phyloP scores from a whole-genome alignment of 2,329 filamentous ascomycete species.

The Penicillium expansum region DNA sequence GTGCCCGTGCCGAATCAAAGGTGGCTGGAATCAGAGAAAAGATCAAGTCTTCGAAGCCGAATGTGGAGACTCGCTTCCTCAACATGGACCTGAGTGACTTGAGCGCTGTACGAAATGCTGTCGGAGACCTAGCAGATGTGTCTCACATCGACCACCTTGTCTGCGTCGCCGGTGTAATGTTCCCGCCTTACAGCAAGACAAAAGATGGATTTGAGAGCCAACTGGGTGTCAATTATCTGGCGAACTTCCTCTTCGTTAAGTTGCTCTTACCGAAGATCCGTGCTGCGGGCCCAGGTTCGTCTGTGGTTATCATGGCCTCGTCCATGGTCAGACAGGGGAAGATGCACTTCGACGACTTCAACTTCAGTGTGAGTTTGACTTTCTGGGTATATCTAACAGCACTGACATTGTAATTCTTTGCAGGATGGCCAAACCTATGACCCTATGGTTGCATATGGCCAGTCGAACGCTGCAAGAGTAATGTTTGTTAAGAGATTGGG shows the following conservation, averaged over 20 bases:
- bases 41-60: conserved; percentile 18
- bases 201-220: conserved; percentile 37
- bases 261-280: conserved; percentile 46
- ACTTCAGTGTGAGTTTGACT: conserved; percentile 28
- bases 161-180: conserved; percentile 23
- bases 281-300: conserved; percentile 40
- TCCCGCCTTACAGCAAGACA: conserved; percentile 19
- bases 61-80: conserved; percentile 20
- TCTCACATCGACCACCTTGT: conserved; percentile 21
- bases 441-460: conserved; percentile 48
- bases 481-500: conserved; percentile 46
- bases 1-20: conserved; percentile 19
- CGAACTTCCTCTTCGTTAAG: conserved; percentile 50
- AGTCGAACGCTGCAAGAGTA: conserved; percentile 54
- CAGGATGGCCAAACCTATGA: conserved; percentile 41
- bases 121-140: conserved; percentile 14
- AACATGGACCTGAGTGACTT: conserved; percentile 21
- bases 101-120: conserved; percentile 11
- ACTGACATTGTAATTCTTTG: background rate
- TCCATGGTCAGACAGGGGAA: conserved; percentile 29
- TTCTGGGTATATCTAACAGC: too few species aligned
- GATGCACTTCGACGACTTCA: conserved; percentile 46
- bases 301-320: conserved; percentile 32
- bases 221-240: conserved; percentile 51
- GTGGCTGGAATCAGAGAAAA: conserved; percentile 15